Evolutionary conservation across 164 flowering plant species (phyloP).

Genomic region (Kingdonia uniflora): DNA sequence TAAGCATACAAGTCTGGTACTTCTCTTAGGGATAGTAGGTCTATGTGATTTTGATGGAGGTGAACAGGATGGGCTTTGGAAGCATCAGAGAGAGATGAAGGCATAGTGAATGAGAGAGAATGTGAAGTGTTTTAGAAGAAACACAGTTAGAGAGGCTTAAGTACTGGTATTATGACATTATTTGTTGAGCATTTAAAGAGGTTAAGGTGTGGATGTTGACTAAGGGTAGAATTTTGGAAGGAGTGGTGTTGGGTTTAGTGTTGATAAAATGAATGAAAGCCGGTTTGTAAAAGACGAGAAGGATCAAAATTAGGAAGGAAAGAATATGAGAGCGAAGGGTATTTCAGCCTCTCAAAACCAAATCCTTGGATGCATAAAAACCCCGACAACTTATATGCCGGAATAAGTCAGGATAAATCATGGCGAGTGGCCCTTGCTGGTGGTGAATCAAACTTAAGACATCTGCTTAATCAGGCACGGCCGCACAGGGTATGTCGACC

Average conservation of each 20-base stretch:
- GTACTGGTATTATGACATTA: not conserved
- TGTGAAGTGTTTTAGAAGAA: not conserved
- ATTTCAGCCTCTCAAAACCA: slow-evolving; percentile 10
- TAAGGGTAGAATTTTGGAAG: slow-evolving; percentile 16
- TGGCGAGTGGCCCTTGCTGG: no score
- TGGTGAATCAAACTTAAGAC: no score
- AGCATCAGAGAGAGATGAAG: slow-evolving; percentile 38
- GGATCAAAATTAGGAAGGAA: slow-evolving; percentile 30
- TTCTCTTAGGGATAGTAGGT: slow-evolving; percentile 9
- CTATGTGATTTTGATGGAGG: slow-evolving; percentile 4
- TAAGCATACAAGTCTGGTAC: slow-evolving; percentile 24
- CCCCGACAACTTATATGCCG: no score
- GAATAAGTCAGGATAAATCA: not conserved
- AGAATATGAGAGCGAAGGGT: slow-evolving; percentile 1
- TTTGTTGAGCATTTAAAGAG: slow-evolving; percentile 1
- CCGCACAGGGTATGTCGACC: slow-evolving; percentile 14
- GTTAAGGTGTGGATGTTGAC: slow-evolving; percentile 21
- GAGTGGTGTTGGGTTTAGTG: slow-evolving; percentile 32
- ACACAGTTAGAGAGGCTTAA: not conserved
- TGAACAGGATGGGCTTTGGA: slow-evolving; percentile 9
- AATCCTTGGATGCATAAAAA: not conserved
- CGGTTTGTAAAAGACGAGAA: slow-evolving; percentile 23
- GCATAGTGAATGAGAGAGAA: slow-evolving; percentile 24
- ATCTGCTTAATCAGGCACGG: no score
- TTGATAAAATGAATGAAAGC: slow-evolving; percentile 18